Base-by-base conservation (phyloP, 2,329 filamentous ascomycete species). In the Fusarium pilosicola region DNA sequence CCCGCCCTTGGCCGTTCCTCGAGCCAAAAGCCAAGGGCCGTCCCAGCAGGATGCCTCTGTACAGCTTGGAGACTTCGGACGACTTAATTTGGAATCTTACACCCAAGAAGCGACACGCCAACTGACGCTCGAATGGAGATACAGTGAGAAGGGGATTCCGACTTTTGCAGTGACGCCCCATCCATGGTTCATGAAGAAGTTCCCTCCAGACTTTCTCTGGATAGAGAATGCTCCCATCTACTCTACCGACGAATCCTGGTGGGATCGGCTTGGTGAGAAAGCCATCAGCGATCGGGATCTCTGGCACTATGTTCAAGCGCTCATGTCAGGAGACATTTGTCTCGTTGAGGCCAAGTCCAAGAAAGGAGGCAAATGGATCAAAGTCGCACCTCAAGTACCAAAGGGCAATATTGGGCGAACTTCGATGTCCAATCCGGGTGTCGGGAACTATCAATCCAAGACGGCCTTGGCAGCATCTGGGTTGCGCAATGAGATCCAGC, bases 101-200 rank as follows among this genome's bases (percentile, higher is more conserved):
- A 49, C 54, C n/a, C 28, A 58, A 17, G 46, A 65, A 24, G n/a
- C 56, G n/a, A 30, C 28, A 22, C 55, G 63, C 11, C 74, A 68
- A 54, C 51, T 71, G 22, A 48, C 22, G 12, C 62, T 77, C 22
- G 52, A 61, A 28, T 74, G 76, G 55, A 71, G 62, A 42, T 69
- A 77, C 44, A 77, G 74, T 54, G 74, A 67, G 56, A 56, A 77
- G 22, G 78, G 77, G 1, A 61, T 78, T 22, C 77, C 77, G 7
- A 69, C 44, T 34, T 78, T 79, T 52, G 66, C 59, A 14, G 67
- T 69, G 44, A 69, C 69, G 12, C 36, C 62, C 17, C 74, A 71
- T n/a, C 70, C 75, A 15, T 34, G 20, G 14, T 36, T 39, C 13
- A 44, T 71, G 24, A 15, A 34, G 3, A 24, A 62, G 4, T 46